These are phyloP conservation scores for Aspergillus japonicus DNA, from an alignment of 2,329 filamentous ascomycete genomes.

Conservation along the genomic window DNA sequence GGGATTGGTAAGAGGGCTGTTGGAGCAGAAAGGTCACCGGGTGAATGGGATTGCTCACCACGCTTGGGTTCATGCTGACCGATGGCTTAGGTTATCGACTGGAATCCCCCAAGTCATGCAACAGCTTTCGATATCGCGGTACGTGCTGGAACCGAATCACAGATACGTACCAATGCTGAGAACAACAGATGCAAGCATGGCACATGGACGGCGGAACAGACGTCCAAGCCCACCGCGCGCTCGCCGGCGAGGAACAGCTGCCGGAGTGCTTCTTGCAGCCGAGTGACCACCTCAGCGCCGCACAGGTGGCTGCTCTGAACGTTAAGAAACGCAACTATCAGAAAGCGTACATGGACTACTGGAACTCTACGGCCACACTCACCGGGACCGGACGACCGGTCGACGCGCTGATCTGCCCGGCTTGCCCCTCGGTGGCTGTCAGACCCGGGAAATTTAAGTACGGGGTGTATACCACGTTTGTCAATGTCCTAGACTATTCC, in stretches of 20 bases:
- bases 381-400: conserved; percentile 54
- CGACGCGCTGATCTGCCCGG: conserved; percentile 50
- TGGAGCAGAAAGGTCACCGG: conserved; percentile 55
- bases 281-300: conserved; percentile 37
- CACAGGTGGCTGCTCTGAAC: conserved; percentile 50
- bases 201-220: conserved; percentile 52
- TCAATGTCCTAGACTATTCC: conserved; percentile 60
- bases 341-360: conserved; percentile 62
- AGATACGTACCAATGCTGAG: too few relatives aligned
- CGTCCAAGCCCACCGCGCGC: conserved; percentile 49
- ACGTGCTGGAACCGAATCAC: conserved; percentile 20
- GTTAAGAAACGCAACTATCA: conserved; percentile 56
- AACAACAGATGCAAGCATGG: conserved; percentile 22
- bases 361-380: conserved; percentile 55
- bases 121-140: conserved; percentile 41
- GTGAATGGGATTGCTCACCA: conserved; percentile 11
- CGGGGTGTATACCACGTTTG: conserved; percentile 46
- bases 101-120: conserved; percentile 56
- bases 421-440: conserved; percentile 44
- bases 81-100: conserved; percentile 51
- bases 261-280: conserved; percentile 41
- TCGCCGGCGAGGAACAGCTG: conserved; percentile 57
- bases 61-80: background rate
- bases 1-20: conserved; percentile 49
- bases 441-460: conserved; percentile 46